phyloP scores from a whole-genome alignment of 805 yeast genomes.

The Candida ficus region DNA sequence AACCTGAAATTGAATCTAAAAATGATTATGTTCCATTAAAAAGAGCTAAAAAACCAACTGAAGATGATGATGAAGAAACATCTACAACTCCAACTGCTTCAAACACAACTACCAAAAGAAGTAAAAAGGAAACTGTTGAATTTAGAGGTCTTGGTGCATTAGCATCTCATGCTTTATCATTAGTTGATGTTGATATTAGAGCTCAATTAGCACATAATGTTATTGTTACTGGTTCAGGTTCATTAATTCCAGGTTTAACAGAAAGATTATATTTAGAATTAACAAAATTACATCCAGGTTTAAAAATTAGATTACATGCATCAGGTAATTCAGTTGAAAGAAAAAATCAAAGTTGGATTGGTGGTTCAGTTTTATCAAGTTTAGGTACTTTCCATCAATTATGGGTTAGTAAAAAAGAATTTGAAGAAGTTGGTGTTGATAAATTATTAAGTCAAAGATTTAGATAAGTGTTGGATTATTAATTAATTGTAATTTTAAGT shows the following conservation, averaged over 20 bases:
- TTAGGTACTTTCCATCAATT: slow-evolving; percentile 92
- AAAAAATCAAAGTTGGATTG: slow-evolving; percentile 81
- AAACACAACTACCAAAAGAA: slow-evolving; percentile 23
- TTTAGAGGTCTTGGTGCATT: slow-evolving; percentile 54
- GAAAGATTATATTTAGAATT: slow-evolving; percentile 73
- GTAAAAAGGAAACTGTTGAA: slow-evolving; percentile 21
- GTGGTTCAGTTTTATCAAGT: slow-evolving; percentile 83
- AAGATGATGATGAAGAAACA: slow-evolving; percentile 30
- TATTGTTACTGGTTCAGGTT: slow-evolving; percentile 79
- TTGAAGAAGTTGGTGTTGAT: slow-evolving; percentile 83
- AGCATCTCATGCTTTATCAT: slow-evolving; percentile 47
- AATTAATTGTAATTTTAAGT: too few relatives aligned
- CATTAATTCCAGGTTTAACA: slow-evolving; percentile 75
- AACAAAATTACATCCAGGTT: slow-evolving; percentile 67
- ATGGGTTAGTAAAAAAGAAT: slow-evolving; percentile 88
- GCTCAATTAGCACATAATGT: slow-evolving; percentile 86
- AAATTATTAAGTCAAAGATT: slow-evolving; percentile 77
- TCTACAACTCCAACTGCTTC: slow-evolving; percentile 16
- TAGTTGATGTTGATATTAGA: slow-evolving; percentile 75
- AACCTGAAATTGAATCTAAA: slow-evolving; percentile 34
- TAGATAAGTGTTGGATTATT: slow-evolving; percentile 39
- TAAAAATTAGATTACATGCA: slow-evolving; percentile 79
- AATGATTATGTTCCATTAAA: slow-evolving; percentile 75
- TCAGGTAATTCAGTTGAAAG: slow-evolving; percentile 77
- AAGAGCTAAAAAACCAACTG: slow-evolving; percentile 37